These are phyloP conservation scores for Chaetothyriales sp. DNA, from an alignment of 2,329 filamentous ascomycete genomes.

Conservation along the genomic window DNA sequence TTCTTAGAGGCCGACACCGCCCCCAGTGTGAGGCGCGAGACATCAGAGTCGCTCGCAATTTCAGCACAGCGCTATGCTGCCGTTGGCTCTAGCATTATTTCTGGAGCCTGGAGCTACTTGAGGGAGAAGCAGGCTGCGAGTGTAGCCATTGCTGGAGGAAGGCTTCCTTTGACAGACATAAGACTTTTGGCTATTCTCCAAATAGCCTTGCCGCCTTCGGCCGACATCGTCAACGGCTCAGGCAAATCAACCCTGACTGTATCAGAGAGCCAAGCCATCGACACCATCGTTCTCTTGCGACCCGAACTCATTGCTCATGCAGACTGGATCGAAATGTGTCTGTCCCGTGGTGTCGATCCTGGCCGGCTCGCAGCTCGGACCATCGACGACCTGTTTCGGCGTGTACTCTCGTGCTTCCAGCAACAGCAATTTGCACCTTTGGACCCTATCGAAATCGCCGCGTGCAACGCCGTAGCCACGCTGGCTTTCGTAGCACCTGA, in stretches of 20 bases:
- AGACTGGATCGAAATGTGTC: slow-evolving; percentile 80
- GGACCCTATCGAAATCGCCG: slow-evolving; percentile 48
- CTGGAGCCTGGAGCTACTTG: slow-evolving; percentile 71
- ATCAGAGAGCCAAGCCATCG: slow-evolving; percentile 58
- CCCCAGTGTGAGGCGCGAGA: slow-evolving; percentile 50
- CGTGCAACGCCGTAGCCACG: slow-evolving; percentile 75
- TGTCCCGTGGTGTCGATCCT: slow-evolving; percentile 69
- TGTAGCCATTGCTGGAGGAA: slow-evolving; percentile 21
- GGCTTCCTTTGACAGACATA: slow-evolving; percentile 48
- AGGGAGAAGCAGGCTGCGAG: slow-evolving; percentile 46
- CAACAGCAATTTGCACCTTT: slow-evolving; percentile 17
- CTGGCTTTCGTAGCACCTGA: slow-evolving; percentile 88
- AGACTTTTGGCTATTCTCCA: slow-evolving; percentile 49
- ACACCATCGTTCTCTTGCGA: slow-evolving; percentile 64
- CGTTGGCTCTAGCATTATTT: slow-evolving; percentile 51
- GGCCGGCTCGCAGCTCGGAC: slow-evolving; percentile 58
- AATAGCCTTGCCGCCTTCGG: slow-evolving; percentile 25
- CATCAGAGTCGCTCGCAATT: slow-evolving; percentile 45
- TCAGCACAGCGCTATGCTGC: slow-evolving; percentile 42
- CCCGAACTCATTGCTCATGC: slow-evolving; percentile 61
- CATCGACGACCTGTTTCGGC: slow-evolving; percentile 50
- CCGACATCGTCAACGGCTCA: neutral
- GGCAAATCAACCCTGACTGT: slow-evolving; percentile 9
- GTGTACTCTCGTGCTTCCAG: slow-evolving; percentile 25
- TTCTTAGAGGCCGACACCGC: slow-evolving; percentile 51